Evolutionary conservation across 2,329 filamentous ascomycete genomes (phyloP).

Genomic region (Ophiostoma piceae): DNA sequence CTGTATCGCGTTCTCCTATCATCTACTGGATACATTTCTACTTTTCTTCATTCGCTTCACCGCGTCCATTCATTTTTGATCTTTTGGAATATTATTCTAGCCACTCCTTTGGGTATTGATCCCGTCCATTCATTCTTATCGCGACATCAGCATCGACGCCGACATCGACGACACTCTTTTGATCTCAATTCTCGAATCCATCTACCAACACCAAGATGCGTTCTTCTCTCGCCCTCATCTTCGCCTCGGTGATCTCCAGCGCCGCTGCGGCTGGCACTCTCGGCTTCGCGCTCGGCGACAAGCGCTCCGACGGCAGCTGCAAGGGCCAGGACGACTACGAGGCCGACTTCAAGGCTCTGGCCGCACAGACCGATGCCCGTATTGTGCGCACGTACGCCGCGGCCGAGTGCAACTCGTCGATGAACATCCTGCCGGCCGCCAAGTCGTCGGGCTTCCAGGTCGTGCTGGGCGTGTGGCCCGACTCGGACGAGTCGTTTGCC

Average conservation of each 20-base stretch:
- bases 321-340: slow-evolving; percentile 23
- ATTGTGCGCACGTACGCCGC: slow-evolving; percentile 23
- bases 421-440: slow-evolving; percentile 23
- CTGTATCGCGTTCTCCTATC: not conserved
- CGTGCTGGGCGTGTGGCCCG: slow-evolving; percentile 24
- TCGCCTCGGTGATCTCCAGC: slow-evolving; percentile 1
- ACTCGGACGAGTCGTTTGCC: slow-evolving; percentile 19
- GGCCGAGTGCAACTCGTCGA: slow-evolving; percentile 22
- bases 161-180: not conserved
- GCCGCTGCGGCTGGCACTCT: slow-evolving; percentile 19
- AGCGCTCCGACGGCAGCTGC: slow-evolving; percentile 22
- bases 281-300: slow-evolving; percentile 24
- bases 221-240: slow-evolving; percentile 13
- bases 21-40: not conserved
- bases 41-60: not conserved
- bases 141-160: not conserved
- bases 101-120: not conserved
- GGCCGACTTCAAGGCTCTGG: slow-evolving; percentile 21
- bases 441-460: slow-evolving; percentile 20
- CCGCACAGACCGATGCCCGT: slow-evolving; percentile 6
- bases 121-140: not conserved
- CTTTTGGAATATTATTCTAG: not conserved
- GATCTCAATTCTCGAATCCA: not conserved
- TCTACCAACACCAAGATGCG: slow-evolving; percentile 15
- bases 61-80: not conserved